A percentile compares a stretch with the other conserved stretches of the same genome.
These are phyloP conservation scores for Moesziomyces aphidis DNA, from an alignment of 1,284 basidiomycete genomes.

Conservation along the genomic window DNA sequence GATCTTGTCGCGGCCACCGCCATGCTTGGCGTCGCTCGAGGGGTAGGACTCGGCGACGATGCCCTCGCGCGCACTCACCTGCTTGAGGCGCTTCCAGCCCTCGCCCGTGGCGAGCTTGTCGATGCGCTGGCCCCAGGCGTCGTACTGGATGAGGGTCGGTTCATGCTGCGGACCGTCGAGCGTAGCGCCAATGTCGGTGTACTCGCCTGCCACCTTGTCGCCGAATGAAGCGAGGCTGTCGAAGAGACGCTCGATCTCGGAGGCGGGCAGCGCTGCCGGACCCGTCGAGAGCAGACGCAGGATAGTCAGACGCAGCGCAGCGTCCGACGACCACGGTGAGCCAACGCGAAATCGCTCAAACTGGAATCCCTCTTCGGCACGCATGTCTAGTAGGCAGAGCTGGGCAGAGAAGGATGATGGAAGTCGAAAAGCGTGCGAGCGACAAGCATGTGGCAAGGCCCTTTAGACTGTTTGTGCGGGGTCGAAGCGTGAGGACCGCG, in stretches of 20 bases:
- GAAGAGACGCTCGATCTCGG: slow-evolving; percentile 25
- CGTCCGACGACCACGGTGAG: slow-evolving; percentile 43
- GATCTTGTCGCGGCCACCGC: slow-evolving; percentile 30
- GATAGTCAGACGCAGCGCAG: slow-evolving; percentile 38
- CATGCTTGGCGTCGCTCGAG: slow-evolving; percentile 7
- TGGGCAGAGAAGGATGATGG: background rate
- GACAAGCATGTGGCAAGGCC: background rate
- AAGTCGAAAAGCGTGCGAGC: background rate
- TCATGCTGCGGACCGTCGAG: slow-evolving; percentile 44
- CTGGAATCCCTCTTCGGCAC: slow-evolving; percentile 49
- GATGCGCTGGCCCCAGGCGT: slow-evolving; percentile 52
- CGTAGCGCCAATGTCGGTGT: slow-evolving; percentile 28
- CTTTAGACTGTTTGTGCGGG: background rate
- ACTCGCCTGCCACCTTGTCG: slow-evolving; percentile 18
- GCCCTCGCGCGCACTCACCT: slow-evolving; percentile 23
- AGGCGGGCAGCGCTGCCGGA: slow-evolving; percentile 3
- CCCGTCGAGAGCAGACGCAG: slow-evolving; percentile 34
- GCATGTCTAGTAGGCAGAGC: slow-evolving; percentile 7
- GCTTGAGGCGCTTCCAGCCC: slow-evolving; percentile 54
- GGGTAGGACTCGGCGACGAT: slow-evolving; percentile 50
- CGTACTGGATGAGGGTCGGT: slow-evolving; percentile 53
- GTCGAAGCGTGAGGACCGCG: background rate
- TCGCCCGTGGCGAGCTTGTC: slow-evolving; percentile 50
- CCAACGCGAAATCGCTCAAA: slow-evolving; percentile 43
- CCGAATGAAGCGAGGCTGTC: slow-evolving; percentile 19